Percentiles rank a stretch among this genome's conserved stretches.
These are phyloP conservation scores for Clausena lansium DNA, from an alignment of 345 rosid species.

Conservation along the genomic window DNA sequence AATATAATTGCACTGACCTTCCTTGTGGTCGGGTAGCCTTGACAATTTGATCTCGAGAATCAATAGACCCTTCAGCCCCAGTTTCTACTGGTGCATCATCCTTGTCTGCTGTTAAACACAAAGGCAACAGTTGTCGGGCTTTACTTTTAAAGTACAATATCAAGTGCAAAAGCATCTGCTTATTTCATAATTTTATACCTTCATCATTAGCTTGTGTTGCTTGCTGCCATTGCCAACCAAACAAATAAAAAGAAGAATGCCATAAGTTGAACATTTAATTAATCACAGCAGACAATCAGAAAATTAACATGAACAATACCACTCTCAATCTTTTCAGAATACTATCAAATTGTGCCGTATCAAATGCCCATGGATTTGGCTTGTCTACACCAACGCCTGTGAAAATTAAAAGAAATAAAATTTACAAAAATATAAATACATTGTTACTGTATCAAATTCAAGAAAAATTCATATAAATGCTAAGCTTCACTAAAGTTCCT, in stretches of 20 bases:
- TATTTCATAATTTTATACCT: constrained; percentile 39
- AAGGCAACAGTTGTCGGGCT: neutral
- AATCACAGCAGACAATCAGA: neutral
- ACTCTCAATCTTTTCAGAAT: constrained; percentile 93
- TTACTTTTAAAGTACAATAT: neutral
- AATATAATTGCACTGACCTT: constrained; percentile 49
- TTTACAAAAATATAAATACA: neutral
- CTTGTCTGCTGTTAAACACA: constrained; percentile 34
- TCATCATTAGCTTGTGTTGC: constrained; percentile 46
- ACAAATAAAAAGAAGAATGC: neutral
- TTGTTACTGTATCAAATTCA: neutral
- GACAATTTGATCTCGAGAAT: constrained; percentile 33
- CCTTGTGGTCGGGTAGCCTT: constrained; percentile 89
- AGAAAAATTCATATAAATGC: neutral
- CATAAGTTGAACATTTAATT: neutral
- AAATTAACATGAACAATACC: constrained; percentile 38
- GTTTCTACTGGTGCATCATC: constrained; percentile 31
- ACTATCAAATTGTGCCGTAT: constrained; percentile 88
- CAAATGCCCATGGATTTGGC: constrained; percentile 95
- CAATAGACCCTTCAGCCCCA: constrained; percentile 32
- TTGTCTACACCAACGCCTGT: constrained; percentile 88
- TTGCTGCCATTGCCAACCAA: constrained; percentile 49
- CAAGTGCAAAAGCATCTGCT: neutral
- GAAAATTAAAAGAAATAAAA: neutral
- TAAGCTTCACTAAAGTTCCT: neutral